Percentiles rank a stretch among this genome's conserved stretches.
Conservation (phyloP, 208 protist genomes). For the Trypanosoma avium region DNA sequence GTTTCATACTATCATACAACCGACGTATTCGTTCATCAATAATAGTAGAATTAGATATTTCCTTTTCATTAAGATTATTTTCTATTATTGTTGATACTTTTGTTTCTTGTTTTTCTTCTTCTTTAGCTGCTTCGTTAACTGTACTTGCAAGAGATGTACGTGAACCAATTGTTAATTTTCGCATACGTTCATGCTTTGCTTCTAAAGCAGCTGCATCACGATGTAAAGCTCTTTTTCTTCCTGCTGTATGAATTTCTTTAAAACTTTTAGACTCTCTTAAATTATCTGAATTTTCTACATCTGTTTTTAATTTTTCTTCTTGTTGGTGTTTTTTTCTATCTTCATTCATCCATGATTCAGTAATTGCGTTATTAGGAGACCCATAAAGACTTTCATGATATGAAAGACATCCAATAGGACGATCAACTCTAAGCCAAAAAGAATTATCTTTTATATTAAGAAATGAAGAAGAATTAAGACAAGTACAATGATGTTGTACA, state of each 20-base stretch:
- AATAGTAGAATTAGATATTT: background rate
- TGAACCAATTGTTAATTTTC: conserved; percentile 41
- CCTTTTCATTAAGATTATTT: background rate
- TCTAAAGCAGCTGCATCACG: conserved; percentile 19
- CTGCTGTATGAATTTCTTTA: background rate
- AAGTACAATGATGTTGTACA: conserved; percentile 45
- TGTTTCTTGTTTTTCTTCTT: background rate
- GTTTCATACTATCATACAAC: conserved; percentile 45
- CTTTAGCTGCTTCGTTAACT: background rate
- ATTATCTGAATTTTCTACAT: conserved; percentile 2
- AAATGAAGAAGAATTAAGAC: background rate
- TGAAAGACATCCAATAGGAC: conserved; percentile 67
- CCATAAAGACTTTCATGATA: conserved; percentile 76
- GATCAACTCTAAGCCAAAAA: conserved; percentile 29
- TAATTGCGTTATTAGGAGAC: conserved; percentile 37
- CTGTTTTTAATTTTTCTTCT: background rate
- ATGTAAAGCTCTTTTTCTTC: conserved; percentile 1
- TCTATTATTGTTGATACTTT: background rate
- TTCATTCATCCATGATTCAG: conserved; percentile 21
- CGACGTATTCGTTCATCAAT: background rate
- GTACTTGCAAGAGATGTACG: too few species aligned
- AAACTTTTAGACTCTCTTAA: background rate
- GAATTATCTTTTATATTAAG: background rate
- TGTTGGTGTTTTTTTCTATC: too few species aligned
- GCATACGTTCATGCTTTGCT: conserved; percentile 63